Evolutionary conservation across 2,329 filamentous ascomycete species (phyloP).

Genomic region (Fusarium guadeloupense): DNA sequence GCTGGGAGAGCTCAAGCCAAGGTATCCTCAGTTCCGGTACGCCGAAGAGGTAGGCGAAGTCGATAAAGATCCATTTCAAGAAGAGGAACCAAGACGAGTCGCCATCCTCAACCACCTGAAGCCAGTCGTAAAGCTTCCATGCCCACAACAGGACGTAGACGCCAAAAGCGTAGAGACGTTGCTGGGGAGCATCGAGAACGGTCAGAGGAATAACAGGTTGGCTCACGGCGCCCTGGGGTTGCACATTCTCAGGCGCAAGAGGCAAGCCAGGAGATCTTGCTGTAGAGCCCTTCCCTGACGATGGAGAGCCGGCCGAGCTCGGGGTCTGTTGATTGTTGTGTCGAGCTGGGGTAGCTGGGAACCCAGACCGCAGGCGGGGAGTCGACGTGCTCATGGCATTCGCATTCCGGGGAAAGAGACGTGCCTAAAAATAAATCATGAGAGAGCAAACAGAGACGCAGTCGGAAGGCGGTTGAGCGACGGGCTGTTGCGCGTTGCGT

Average conservation of each 20-base stretch:
- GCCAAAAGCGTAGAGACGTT: slow-evolving; percentile 86
- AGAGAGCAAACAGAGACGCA: slow-evolving; percentile 16
- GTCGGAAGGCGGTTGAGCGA: slow-evolving; percentile 10
- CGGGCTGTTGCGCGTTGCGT: slow-evolving; percentile 25
- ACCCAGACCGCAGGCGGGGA: slow-evolving; percentile 83
- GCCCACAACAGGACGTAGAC: slow-evolving; percentile 79
- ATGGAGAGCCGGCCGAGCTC: slow-evolving; percentile 44
- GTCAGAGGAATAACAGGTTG: slow-evolving; percentile 81
- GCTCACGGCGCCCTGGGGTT: slow-evolving; percentile 40
- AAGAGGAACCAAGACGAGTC: slow-evolving; percentile 90
- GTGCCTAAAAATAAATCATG: slow-evolving; percentile 32
- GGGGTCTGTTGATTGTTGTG: slow-evolving; percentile 47
- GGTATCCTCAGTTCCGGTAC: slow-evolving; percentile 90
- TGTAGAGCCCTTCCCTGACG: slow-evolving; percentile 44
- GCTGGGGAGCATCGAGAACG: slow-evolving; percentile 87
- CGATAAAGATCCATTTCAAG: slow-evolving; percentile 90
- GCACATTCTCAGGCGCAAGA: slow-evolving; percentile 56
- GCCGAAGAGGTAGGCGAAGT: slow-evolving; percentile 86
- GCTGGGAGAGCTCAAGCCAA: slow-evolving; percentile 91
- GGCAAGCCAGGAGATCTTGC: slow-evolving; percentile 53
- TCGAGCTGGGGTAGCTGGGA: slow-evolving; percentile 75
- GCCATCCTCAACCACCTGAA: slow-evolving; percentile 79
- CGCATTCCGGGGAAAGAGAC: slow-evolving; percentile 62
- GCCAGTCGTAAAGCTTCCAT: slow-evolving; percentile 90
- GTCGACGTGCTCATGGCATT: slow-evolving; percentile 84